These are phyloP conservation scores for Teunomyces kruisii DNA, from an alignment of 805 yeast species.

Conservation along the genomic window DNA sequence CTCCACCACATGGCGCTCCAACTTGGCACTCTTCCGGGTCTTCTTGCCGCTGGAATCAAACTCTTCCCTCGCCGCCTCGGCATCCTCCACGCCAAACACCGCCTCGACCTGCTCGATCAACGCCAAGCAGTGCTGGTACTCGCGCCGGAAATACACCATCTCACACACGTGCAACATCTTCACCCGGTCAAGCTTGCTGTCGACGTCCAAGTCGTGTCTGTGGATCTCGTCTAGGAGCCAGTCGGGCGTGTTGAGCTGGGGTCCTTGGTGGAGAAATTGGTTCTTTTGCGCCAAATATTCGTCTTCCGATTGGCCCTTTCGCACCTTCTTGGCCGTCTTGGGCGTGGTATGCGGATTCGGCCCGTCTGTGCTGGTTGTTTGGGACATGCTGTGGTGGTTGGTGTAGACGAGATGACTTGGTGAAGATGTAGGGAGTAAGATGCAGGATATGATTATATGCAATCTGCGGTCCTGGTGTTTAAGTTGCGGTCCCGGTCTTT, in stretches of 20 bases:
- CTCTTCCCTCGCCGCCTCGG: conserved; percentile 14
- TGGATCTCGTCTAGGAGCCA: conserved; percentile 38
- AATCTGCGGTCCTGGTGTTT: too few species aligned
- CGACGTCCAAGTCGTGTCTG: conserved; percentile 27
- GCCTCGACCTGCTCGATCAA: conserved; percentile 25
- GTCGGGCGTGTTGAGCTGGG: conserved; percentile 47
- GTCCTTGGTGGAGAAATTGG: conserved; percentile 57
- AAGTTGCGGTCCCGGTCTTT: too few species aligned
- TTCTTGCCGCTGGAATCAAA: conserved; percentile 12
- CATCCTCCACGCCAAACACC: conserved; percentile 27
- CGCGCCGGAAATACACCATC: conserved; percentile 54
- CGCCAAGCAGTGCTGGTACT: conserved; percentile 51
- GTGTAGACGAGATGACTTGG: neutral
- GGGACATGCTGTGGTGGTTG: too few species aligned
- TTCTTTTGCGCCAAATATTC: conserved; percentile 53
- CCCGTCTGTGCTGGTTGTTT: too few species aligned
- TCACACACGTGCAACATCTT: conserved; percentile 61
- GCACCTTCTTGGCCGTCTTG: conserved; percentile 15
- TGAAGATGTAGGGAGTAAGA: too few species aligned
- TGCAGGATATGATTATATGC: too few species aligned
- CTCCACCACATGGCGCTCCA: conserved; percentile 52
- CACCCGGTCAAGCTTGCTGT: conserved; percentile 54
- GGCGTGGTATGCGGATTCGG: neutral
- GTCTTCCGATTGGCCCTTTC: conserved; percentile 74
- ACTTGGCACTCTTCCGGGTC: conserved; percentile 31